Evolutionary conservation across 2,329 filamentous ascomycete species (phyloP), one percentile per base, ranked within the genome.

Genomic region (Byssochlamys sp.): DNA sequence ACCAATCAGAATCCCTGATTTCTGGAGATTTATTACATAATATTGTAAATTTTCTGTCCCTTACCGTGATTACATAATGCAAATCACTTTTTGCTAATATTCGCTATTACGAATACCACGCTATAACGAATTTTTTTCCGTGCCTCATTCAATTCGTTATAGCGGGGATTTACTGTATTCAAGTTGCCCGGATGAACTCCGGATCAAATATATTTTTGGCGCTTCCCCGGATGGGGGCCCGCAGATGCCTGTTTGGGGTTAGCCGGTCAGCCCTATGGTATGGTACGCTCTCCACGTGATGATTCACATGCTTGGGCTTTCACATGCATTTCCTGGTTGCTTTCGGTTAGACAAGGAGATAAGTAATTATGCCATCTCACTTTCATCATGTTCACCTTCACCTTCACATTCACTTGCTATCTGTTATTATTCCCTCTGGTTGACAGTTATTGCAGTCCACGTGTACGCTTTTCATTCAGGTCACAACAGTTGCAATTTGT

Each of bases 311-410:
- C 60, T 59, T 58, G 55, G 59, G 56, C 59, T 62, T 60, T 67
- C 60, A 65, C 66, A 68, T 68, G 66, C 62, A 1, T 10, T 60
- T 31, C 51, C 53, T 33, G 29, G 53, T 58, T 50, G 54, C 52
- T 25, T 24, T 28, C 49, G 49, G 49, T 26, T 26, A 26, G 49
- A 51, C 11, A 11, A 24, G 39, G 39, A 45, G 35, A 45, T 24
- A 45, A 45, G 39, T 45, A 39, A 45, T 45, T 45, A 45, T 45
- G 39, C 35, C 35, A n/a, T n/a, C 5, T 45, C 14, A 54, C 52
- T 9, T 39, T n/a, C 12, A 11, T 19, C 1, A 19, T 19, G 19
- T 19, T 19, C 19, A 19, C 19, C 19, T 19, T 19, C 19, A 19
- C 19, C 19, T 39, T 54, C 53, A 55, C 55, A 45, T 57, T 33